A percentile compares a stretch with the other conserved stretches of the same genome.
These are phyloP conservation scores for Phialophora tarda DNA, from an alignment of 2,329 filamentous ascomycete species.

Conservation along the genomic window DNA sequence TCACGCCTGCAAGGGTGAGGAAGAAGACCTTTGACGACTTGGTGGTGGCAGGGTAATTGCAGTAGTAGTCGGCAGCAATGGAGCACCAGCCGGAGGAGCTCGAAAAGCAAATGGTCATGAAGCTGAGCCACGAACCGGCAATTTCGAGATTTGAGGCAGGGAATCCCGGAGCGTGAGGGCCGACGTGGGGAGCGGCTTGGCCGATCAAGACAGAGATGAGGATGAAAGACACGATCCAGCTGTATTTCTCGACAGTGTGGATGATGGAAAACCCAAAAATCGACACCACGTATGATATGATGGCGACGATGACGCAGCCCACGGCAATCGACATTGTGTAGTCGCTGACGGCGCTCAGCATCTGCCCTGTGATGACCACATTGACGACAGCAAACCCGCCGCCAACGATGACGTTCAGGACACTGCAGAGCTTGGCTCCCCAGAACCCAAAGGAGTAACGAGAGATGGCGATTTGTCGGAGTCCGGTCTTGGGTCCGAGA, in stretches of 20 bases:
- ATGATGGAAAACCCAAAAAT: slow-evolving; percentile 43
- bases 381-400: slow-evolving; percentile 44
- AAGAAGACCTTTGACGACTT: slow-evolving; percentile 36
- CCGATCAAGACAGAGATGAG: slow-evolving; percentile 55
- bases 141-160: slow-evolving; percentile 44
- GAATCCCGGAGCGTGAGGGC: slow-evolving; percentile 45
- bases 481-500: slow-evolving; percentile 50
- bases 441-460: slow-evolving; percentile 44
- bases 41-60: slow-evolving; percentile 38
- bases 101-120: slow-evolving; percentile 39
- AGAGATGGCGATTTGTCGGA: slow-evolving; percentile 42
- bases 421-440: slow-evolving; percentile 42
- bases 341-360: slow-evolving; percentile 45
- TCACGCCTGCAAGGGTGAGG: slow-evolving; percentile 34
- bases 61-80: slow-evolving; percentile 40
- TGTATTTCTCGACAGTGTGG: slow-evolving; percentile 43
- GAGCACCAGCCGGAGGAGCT: slow-evolving; percentile 38
- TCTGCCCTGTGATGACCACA: slow-evolving; percentile 45
- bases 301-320: slow-evolving; percentile 43
- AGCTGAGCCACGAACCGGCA: slow-evolving; percentile 42
- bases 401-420: slow-evolving; percentile 43
- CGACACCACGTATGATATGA: slow-evolving; percentile 42
- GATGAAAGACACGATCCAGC: slow-evolving; percentile 43
- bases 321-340: slow-evolving; percentile 43
- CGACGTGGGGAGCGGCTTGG: slow-evolving; percentile 53